Evolutionary conservation across 2,329 filamentous ascomycete species (phyloP).

Genomic region (Rutstroemia sydowiana): DNA sequence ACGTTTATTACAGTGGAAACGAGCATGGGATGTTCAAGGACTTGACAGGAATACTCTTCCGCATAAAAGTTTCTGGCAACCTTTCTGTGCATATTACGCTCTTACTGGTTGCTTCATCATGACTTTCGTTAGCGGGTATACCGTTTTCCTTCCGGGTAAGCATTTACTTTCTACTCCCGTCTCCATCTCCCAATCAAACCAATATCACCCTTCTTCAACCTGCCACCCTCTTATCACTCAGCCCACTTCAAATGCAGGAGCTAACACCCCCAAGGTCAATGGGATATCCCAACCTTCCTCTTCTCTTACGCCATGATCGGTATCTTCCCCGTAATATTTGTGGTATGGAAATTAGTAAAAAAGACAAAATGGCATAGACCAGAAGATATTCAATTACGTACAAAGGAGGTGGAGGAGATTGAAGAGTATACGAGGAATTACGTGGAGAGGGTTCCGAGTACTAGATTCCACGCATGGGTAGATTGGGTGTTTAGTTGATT

Average conservation of each 20-base stretch:
- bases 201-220: not conserved
- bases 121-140: constrained; percentile 55
- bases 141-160: constrained; percentile 47
- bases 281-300: constrained; percentile 54
- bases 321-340: constrained; percentile 50
- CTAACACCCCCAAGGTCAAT: too few species aligned
- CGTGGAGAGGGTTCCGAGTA: constrained; percentile 29
- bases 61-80: constrained; percentile 47
- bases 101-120: constrained; percentile 47
- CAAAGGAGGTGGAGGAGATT: constrained; percentile 50
- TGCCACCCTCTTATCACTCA: too few species aligned
- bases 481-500: constrained; percentile 17
- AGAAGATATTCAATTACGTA: constrained; percentile 45
- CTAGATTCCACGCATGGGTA: constrained; percentile 19
- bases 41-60: constrained; percentile 38
- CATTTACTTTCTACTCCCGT: not conserved
- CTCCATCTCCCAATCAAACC: not conserved
- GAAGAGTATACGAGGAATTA: constrained; percentile 52
- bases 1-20: constrained; percentile 40
- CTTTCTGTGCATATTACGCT: constrained; percentile 48
- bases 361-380: constrained; percentile 45
- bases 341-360: constrained; percentile 54
- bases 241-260: too few species aligned
- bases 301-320: constrained; percentile 54
- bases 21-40: constrained; percentile 39